Evolutionary conservation across 495 filamentous ascomycete genomes (phyloP).

Genomic region (Penicillium samsonianum): DNA sequence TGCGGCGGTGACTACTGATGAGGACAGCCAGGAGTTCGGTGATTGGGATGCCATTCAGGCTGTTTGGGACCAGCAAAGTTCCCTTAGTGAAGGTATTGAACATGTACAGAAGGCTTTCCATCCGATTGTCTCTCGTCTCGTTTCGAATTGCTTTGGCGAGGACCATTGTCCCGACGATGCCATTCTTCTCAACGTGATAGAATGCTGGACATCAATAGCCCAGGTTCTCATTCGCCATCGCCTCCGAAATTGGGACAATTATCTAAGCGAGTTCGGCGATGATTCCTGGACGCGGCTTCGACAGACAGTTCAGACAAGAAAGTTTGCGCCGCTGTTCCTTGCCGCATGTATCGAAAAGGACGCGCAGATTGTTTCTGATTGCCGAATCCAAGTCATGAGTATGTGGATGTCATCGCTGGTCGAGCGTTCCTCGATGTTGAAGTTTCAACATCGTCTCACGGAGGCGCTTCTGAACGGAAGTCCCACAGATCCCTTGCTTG

Average conservation of each 20-base stretch:
- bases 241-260: slow-evolving; percentile 57
- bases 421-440: slow-evolving; percentile 64
- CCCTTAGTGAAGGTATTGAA: slow-evolving; percentile 30
- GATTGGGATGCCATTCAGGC: slow-evolving; percentile 63
- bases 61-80: slow-evolving; percentile 39
- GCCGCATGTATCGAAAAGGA: slow-evolving; percentile 57
- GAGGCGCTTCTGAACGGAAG: slow-evolving; percentile 55
- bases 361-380: slow-evolving; percentile 38
- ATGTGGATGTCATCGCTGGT: slow-evolving; percentile 64
- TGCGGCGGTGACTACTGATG: slow-evolving; percentile 36
- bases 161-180: slow-evolving; percentile 59
- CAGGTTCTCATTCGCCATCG: slow-evolving; percentile 48
- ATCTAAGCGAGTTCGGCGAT: slow-evolving; percentile 54
- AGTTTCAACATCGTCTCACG: slow-evolving; percentile 67
- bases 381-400: slow-evolving; percentile 51
- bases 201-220: slow-evolving; percentile 62
- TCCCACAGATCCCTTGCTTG: slow-evolving; percentile 49
- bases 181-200: slow-evolving; percentile 55
- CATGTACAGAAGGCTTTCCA: slow-evolving; percentile 49
- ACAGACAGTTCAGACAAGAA: slow-evolving; percentile 63
- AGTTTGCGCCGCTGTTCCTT: slow-evolving; percentile 63
- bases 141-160: slow-evolving; percentile 70
- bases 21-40: slow-evolving; percentile 76
- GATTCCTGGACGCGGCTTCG: slow-evolving; percentile 65
- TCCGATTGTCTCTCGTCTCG: slow-evolving; percentile 54